Evolutionary conservation across 495 filamentous ascomycete species (phyloP).

Genomic region (Penicillium egyptiacum): DNA sequence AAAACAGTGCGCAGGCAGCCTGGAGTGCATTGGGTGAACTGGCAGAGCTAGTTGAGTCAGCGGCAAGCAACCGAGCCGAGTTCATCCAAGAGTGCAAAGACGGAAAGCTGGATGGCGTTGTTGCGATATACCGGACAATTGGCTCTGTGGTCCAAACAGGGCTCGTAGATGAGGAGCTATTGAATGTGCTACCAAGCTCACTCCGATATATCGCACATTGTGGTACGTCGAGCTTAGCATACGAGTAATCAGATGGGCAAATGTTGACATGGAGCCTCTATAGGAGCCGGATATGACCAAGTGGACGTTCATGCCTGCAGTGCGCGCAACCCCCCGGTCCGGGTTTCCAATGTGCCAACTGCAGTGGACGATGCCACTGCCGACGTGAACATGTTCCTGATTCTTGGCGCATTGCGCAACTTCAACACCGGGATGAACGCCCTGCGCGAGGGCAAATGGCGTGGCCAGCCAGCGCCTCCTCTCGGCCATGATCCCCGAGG

Average conservation of each 20-base stretch:
- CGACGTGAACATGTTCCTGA: slow-evolving; percentile 73
- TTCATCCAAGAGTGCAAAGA: slow-evolving; percentile 73
- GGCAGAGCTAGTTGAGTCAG: slow-evolving; percentile 49
- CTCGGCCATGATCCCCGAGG: slow-evolving; percentile 65
- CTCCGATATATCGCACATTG: slow-evolving; percentile 57
- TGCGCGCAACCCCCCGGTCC: slow-evolving; percentile 53
- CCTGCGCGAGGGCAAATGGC: slow-evolving; percentile 61
- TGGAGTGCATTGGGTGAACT: slow-evolving; percentile 53
- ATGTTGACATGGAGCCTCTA: not conserved
- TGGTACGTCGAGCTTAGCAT: slow-evolving; percentile 30
- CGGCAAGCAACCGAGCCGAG: slow-evolving; percentile 56
- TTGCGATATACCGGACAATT: slow-evolving; percentile 78
- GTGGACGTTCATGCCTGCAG: slow-evolving; percentile 71
- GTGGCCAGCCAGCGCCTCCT: slow-evolving; percentile 45
- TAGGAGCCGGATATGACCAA: slow-evolving; percentile 80
- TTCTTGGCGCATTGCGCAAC: slow-evolving; percentile 72
- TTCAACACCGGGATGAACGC: slow-evolving; percentile 63
- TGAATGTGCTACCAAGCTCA: slow-evolving; percentile 56
- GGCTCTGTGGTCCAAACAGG: slow-evolving; percentile 66
- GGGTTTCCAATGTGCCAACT: slow-evolving; percentile 77
- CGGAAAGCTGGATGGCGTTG: slow-evolving; percentile 65
- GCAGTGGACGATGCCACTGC: slow-evolving; percentile 81
- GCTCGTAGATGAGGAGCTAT: slow-evolving; percentile 62
- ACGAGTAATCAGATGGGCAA: not conserved
- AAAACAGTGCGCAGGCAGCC: slow-evolving; percentile 25